Evolutionary conservation across 305 asterid species (phyloP).

Genomic region (Solanum aculeatissimum): DNA sequence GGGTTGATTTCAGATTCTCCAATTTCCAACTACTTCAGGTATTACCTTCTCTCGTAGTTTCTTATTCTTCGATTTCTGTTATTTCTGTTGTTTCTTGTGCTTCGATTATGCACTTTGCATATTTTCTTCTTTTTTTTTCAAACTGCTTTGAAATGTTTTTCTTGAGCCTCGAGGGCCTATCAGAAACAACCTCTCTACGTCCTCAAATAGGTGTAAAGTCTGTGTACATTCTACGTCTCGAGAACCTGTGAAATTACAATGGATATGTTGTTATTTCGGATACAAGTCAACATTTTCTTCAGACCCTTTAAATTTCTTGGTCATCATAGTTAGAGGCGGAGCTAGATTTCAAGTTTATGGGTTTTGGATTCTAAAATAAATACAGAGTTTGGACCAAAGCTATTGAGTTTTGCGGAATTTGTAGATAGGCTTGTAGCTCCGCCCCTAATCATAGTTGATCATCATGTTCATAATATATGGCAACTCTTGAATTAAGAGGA

Average conservation of each 20-base stretch:
- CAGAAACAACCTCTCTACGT: not conserved
- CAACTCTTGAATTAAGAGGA: not conserved
- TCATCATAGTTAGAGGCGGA: not conserved
- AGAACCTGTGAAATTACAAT: not conserved
- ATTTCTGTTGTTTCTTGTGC: not conserved
- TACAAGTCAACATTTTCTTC: not conserved
- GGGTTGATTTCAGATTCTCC: conserved; percentile 75
- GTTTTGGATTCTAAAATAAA: not conserved
- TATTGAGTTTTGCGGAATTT: not conserved
- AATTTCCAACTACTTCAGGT: conserved; percentile 93
- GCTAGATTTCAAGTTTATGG: not conserved
- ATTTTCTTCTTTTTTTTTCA: not conserved
- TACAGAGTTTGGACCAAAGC: not conserved
- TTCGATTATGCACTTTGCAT: not conserved
- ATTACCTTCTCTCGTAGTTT: not conserved
- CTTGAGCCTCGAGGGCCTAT: not conserved
- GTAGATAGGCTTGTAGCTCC: not conserved
- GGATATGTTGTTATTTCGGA: conserved; percentile 24
- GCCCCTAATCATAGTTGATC: not conserved
- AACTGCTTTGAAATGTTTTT: not conserved
- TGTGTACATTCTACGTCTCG: rapidly evolving
- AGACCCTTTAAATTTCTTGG: not conserved
- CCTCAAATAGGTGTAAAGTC: not conserved
- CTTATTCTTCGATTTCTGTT: not conserved
- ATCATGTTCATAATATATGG: not conserved